phyloP scores from a whole-genome alignment of 495 filamentous ascomycete species.

The Podospora australis region DNA sequence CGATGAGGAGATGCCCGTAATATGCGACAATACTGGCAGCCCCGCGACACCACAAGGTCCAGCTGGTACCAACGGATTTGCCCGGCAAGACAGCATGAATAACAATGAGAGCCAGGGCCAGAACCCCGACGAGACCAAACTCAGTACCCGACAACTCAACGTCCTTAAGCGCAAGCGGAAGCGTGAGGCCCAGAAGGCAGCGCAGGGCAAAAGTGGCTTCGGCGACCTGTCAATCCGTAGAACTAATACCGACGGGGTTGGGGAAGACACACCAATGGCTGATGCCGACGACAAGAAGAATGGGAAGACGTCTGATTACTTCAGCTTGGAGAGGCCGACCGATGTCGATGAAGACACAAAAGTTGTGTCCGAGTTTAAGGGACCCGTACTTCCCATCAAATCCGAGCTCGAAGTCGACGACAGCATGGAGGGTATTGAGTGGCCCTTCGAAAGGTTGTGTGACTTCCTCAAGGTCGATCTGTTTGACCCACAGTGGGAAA shows the following conservation, averaged over 20 bases:
- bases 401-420: slow-evolving; percentile 62
- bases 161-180: slow-evolving; percentile 89
- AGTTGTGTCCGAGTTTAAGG: slow-evolving; percentile 94
- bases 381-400: slow-evolving; percentile 54
- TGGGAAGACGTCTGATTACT: slow-evolving; percentile 78
- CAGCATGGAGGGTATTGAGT: slow-evolving; percentile 73
- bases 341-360: slow-evolving; percentile 82
- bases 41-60: slow-evolving; percentile 38
- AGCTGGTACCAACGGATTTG: slow-evolving; percentile 35
- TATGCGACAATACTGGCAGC: slow-evolving; percentile 30
- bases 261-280: slow-evolving; percentile 53
- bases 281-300: slow-evolving; percentile 58
- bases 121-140: slow-evolving; percentile 56
- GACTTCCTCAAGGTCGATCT: slow-evolving; percentile 89
- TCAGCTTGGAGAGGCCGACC: slow-evolving; percentile 67
- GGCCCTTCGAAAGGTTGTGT: slow-evolving; percentile 91
- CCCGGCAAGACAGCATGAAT: slow-evolving; percentile 30
- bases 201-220: slow-evolving; percentile 61
- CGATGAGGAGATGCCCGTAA: slow-evolving; percentile 66
- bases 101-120: slow-evolving; percentile 24
- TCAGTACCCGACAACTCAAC: slow-evolving; percentile 90
- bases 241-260: slow-evolving; percentile 46
- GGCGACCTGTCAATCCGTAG: slow-evolving; percentile 76
- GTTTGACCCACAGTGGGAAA: slow-evolving; percentile 92
- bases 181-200: slow-evolving; percentile 72